Conservation (phyloP, 1,284 basidiomycete genomes). For the Neolentinus lepideus region DNA sequence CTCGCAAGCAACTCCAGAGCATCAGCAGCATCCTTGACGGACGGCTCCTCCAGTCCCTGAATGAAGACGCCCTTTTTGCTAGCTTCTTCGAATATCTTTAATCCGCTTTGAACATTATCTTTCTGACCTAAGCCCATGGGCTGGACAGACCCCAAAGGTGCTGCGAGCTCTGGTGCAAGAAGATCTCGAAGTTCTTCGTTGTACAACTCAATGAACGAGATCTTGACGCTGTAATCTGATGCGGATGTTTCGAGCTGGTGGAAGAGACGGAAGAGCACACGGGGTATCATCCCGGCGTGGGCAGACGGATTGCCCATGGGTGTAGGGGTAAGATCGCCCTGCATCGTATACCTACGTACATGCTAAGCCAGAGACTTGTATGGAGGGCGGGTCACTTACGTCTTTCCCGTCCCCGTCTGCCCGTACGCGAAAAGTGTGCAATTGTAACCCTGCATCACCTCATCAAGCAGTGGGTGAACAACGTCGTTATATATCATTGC, state of each 20-base stretch:
- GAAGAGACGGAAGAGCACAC: constrained; percentile 90
- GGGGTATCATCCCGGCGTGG: constrained; percentile 96
- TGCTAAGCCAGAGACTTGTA: constrained; percentile 2
- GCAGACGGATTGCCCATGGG: constrained; percentile 84
- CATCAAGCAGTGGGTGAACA: constrained; percentile 86
- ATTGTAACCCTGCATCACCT: constrained; percentile 94
- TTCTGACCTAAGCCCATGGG: constrained; percentile 63
- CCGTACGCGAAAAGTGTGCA: constrained; percentile 99
- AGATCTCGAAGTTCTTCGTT: constrained; percentile 99
- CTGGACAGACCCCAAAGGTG: constrained; percentile 53
- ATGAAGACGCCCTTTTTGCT: constrained; percentile 87
- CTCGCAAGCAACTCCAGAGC: constrained; percentile 83
- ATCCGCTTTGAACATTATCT: constrained; percentile 38
- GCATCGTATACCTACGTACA: constrained; percentile 80
- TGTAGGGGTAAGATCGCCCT: constrained; percentile 80
- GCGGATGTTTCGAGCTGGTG: constrained; percentile 75
- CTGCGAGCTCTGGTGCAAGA: constrained; percentile 65
- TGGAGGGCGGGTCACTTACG: constrained; percentile 48
- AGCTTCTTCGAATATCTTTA: constrained; percentile 93
- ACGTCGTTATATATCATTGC: constrained; percentile 92
- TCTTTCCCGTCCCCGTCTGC: constrained; percentile 98
- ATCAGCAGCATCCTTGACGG: constrained; percentile 79
- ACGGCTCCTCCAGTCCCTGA: constrained; percentile 90
- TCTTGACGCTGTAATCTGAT: constrained; percentile 88
- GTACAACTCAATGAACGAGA: constrained; percentile 96